These are phyloP conservation scores for Tulasnella sp. DNA, from an alignment of 768 basidiomycete genomes.

Conservation along the genomic window DNA sequence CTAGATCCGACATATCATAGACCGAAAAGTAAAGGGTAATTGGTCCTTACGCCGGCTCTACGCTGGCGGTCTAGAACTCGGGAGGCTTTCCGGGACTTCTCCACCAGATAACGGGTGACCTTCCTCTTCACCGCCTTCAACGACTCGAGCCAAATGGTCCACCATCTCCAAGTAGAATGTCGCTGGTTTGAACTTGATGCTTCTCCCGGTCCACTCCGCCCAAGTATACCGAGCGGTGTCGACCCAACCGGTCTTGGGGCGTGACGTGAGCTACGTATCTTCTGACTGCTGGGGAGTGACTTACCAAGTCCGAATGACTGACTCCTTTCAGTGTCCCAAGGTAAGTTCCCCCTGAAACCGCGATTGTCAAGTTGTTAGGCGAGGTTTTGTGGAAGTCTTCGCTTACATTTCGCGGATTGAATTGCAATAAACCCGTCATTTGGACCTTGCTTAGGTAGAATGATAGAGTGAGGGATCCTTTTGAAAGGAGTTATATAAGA, in stretches of 20 bases:
- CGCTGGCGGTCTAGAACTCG: not conserved
- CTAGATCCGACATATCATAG: not conserved
- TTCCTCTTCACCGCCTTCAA: constrained; percentile 38
- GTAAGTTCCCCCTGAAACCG: constrained; percentile 61
- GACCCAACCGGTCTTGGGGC: constrained; percentile 12
- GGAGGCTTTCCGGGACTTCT: not conserved
- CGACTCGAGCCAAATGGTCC: constrained; percentile 67
- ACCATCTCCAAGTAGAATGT: constrained; percentile 84
- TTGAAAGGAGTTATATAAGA: constrained; percentile 12
- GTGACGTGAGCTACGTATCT: not conserved
- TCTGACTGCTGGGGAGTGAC: not conserved
- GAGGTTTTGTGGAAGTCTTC: not conserved
- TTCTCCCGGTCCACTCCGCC: constrained; percentile 78
- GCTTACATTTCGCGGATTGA: constrained; percentile 66
- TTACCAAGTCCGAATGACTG: constrained; percentile 76
- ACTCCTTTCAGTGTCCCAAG: constrained; percentile 83
- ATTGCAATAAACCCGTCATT: constrained; percentile 93
- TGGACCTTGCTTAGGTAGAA: constrained; percentile 78
- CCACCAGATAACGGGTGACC: not conserved
- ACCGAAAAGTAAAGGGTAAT: not conserved
- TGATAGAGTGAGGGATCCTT: constrained; percentile 67
- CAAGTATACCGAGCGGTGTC: constrained; percentile 82
- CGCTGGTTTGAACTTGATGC: constrained; percentile 85
- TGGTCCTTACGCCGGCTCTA: not conserved
- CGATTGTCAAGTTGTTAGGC: not conserved